phyloP scores from a whole-genome alignment of 768 basidiomycete genomes.

The Tylopilus intermedius region DNA sequence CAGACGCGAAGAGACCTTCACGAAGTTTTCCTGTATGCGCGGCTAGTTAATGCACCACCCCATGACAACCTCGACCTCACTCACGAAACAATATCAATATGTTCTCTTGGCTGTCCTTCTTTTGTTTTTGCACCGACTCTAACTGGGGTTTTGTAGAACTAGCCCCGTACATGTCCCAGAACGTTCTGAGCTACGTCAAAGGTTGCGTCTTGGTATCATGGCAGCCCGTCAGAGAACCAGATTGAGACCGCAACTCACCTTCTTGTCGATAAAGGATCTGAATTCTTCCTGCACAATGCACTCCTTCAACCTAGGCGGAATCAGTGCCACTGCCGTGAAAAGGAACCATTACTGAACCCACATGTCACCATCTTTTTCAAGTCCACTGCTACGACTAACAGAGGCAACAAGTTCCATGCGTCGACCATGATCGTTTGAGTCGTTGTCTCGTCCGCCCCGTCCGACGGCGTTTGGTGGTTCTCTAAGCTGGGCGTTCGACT shows the following conservation, averaged over 20 bases:
- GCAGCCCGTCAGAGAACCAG: neutral
- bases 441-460: neutral
- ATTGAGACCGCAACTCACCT: constrained; percentile 39
- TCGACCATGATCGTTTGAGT: constrained; percentile 9
- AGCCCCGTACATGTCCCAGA: constrained; percentile 38
- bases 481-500: neutral
- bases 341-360: constrained; percentile 35
- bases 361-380: constrained; percentile 72
- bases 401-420: constrained; percentile 66
- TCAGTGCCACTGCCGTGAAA: constrained; percentile 30
- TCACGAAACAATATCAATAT: constrained; percentile 69
- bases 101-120: constrained; percentile 57
- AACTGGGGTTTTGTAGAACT: constrained; percentile 1
- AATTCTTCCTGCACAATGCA: constrained; percentile 61
- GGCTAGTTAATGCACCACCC: neutral
- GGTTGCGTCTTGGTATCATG: neutral
- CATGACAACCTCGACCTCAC: constrained; percentile 20
- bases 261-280: constrained; percentile 55
- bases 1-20: constrained; percentile 64
- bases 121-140: constrained; percentile 30
- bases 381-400: constrained; percentile 71
- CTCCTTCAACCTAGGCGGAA: constrained; percentile 52
- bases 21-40: constrained; percentile 61
- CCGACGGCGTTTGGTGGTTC: neutral
- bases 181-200: constrained; percentile 41